A percentile compares a stretch with the other conserved stretches of the same genome.
Evolutionary conservation across 73 alveolate species (phyloP).

Genomic region (Blepharisma japonicum): DNA sequence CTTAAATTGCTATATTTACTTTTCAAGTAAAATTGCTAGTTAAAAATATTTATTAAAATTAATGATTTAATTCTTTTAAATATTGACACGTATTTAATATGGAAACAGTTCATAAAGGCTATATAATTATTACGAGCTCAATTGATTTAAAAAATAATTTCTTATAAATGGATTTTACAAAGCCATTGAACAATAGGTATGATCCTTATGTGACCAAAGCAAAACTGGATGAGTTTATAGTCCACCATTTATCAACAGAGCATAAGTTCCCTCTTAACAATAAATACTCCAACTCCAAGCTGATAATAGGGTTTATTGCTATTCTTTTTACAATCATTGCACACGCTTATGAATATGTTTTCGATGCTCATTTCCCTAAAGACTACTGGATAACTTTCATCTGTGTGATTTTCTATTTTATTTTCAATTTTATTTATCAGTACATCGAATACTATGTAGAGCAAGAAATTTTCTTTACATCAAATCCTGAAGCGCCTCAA

Average conservation of each 20-base stretch:
- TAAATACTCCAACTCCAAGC: neutral
- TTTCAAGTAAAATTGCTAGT: too few species aligned
- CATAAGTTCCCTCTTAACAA: neutral
- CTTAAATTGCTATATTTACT: too few species aligned
- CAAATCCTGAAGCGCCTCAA: neutral
- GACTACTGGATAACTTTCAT: neutral
- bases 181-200: slow-evolving; percentile 17
- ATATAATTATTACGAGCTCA: too few species aligned
- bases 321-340: neutral
- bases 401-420: slow-evolving; percentile 13
- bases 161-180: neutral
- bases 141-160: too few species aligned
- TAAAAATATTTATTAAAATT: too few species aligned
- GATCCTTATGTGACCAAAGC: slow-evolving; percentile 20
- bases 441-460: neutral
- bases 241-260: neutral
- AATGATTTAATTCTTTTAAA: too few species aligned
- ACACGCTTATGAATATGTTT: slow-evolving; percentile 17
- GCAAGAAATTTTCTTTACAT: slow-evolving; percentile 1
- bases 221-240: slow-evolving; percentile 5
- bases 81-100: too few species aligned
- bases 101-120: too few species aligned
- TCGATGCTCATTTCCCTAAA: slow-evolving; percentile 19
- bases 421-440: slow-evolving; percentile 7
- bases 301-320: slow-evolving; percentile 4